Base-by-base conservation (phyloP, 345 rosid species). In the Nasturtium officinale region DNA sequence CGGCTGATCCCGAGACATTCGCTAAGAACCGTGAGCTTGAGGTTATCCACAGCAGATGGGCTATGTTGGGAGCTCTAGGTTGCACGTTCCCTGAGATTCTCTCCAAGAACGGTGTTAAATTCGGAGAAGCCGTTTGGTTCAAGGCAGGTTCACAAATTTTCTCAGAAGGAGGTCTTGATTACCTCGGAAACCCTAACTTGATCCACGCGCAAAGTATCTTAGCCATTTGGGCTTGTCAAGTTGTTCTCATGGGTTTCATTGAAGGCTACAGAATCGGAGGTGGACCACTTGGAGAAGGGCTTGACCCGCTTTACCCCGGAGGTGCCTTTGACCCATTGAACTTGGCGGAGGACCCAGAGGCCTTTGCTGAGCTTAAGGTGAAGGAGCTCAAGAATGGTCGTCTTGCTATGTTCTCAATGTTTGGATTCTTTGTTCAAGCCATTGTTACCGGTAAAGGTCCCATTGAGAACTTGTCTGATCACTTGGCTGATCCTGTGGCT, bases 211-310 rank as follows among this genome's bases (percentile, higher is more conserved):
- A 91, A 85, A 94, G 98, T 88, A 91, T 94, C 59, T 85, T 94
- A 9, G 97, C 98, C 26, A 94, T 94, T 53, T 91, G 97, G 98
- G 98, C 94, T 25, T 18, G 52, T 78, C 98, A 93, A 56, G 97
- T 93, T 60, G 97, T 93, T 76, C 97, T 94, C 71, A 91, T 91
- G 96, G 97, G 98, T 1, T 83, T 90, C 60, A 84, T 93, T 4
- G 98, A 94, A 80, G 98, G 98, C 2, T 94, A 94, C 92, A 81
- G 97, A 73, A 71, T 94, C 37, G 98, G 98, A 25, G 97, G 98
- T 42, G 98, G 98, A 12, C 98, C 98, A 3, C 89, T 91, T 0
- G 97, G 97, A 1, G 97, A 94, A 83, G 97, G 97, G 3, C 96
- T 89, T 4, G 97, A 94, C 86, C 97, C 96, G 15, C 78, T 94